Evolutionary conservation across 2,329 filamentous ascomycete species (phyloP).

Genomic region (Diaporthe batatas): DNA sequence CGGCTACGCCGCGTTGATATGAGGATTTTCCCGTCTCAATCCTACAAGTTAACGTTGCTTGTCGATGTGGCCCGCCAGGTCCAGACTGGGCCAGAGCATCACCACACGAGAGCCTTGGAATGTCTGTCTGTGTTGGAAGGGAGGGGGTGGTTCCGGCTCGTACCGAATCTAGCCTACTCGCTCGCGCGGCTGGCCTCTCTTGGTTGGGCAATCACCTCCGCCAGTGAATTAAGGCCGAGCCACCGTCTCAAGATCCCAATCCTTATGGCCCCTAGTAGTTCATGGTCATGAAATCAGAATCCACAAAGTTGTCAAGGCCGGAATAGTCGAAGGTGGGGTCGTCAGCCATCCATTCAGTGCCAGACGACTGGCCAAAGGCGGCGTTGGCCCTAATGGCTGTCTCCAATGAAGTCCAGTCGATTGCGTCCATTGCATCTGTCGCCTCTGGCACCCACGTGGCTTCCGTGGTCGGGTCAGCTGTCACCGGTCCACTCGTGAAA

Average conservation of each 20-base stretch:
- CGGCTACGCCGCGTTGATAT: neutral
- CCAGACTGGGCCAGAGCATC: neutral
- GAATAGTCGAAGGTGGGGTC: conserved; percentile 31
- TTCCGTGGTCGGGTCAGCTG: conserved; percentile 12
- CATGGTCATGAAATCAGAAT: conserved; percentile 21
- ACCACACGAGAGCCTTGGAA: neutral
- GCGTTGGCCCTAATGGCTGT: conserved; percentile 37
- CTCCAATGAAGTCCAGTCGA: conserved; percentile 30
- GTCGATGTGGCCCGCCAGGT: neutral
- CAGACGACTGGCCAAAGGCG: conserved; percentile 18
- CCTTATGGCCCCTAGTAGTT: conserved; percentile 6
- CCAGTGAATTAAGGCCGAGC: neutral
- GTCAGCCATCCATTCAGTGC: conserved; percentile 29
- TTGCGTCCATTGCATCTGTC: conserved; percentile 31
- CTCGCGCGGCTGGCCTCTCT: conserved; percentile 18
- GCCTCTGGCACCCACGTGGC: conserved; percentile 38
- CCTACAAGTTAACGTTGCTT: neutral
- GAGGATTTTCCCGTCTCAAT: conserved; percentile 6
- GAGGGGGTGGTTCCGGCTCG: conserved; percentile 7
- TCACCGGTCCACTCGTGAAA: neutral
- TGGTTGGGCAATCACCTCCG: conserved; percentile 12
- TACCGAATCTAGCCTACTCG: conserved; percentile 26
- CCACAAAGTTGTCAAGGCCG: conserved; percentile 19
- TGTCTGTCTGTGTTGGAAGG: conserved; percentile 15
- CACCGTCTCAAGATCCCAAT: conserved; percentile 5